phyloP scores from a whole-genome alignment of 495 filamentous ascomycete species.

The Tuber microsphaerosporum region DNA sequence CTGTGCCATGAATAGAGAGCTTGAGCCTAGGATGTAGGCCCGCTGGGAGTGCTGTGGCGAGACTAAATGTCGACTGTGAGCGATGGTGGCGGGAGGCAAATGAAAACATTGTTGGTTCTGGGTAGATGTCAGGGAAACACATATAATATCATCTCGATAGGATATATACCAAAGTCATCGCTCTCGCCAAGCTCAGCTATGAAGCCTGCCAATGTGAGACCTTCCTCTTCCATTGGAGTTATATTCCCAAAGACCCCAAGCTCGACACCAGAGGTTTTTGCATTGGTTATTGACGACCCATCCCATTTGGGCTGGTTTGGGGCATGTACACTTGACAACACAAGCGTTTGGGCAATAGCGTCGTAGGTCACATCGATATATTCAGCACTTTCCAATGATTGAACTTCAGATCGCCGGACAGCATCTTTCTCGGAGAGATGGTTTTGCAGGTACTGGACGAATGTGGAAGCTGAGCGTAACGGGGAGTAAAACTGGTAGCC shows the following conservation, averaged over 20 bases:
- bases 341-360: slow-evolving; percentile 57
- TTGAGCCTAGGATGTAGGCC: slow-evolving; percentile 84
- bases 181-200: slow-evolving; percentile 73
- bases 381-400: slow-evolving; percentile 45
- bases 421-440: slow-evolving; percentile 48
- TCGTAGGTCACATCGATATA: slow-evolving; percentile 76
- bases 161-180: slow-evolving; percentile 57
- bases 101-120: slow-evolving; percentile 74
- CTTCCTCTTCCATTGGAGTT: slow-evolving; percentile 53
- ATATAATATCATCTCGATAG: slow-evolving; percentile 16
- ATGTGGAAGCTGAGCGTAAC: slow-evolving; percentile 53
- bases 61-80: slow-evolving; percentile 45
- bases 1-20: slow-evolving; percentile 48
- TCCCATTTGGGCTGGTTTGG: slow-evolving; percentile 51
- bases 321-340: slow-evolving; percentile 45
- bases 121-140: slow-evolving; percentile 12
- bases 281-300: slow-evolving; percentile 44
- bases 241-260: slow-evolving; percentile 73
- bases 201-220: slow-evolving; percentile 70
- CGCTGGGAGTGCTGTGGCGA: slow-evolving; percentile 58
- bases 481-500: slow-evolving; percentile 59
- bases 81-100: slow-evolving; percentile 80
- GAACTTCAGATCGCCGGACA: not conserved
- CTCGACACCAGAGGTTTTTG: slow-evolving; percentile 52
- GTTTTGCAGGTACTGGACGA: slow-evolving; percentile 54